Base-by-base conservation (phyloP, 2,329 filamentous ascomycete species). In the Emmonsia crescens region DNA sequence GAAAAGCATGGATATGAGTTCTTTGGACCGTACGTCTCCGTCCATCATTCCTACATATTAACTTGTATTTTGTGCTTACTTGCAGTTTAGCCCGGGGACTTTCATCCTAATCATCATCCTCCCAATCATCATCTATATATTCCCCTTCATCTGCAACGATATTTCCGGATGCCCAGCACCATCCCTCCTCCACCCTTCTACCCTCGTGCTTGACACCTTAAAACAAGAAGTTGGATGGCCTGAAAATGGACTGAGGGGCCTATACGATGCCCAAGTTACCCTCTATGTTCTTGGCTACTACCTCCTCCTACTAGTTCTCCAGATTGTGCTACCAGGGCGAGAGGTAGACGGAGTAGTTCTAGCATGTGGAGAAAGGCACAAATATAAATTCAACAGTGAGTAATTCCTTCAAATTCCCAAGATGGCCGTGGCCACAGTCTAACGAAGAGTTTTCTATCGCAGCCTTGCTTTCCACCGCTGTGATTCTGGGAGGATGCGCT, bases 71-170 rank as follows among this genome's bases (percentile, higher is more conserved):
- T 24, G 60, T 38, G 21, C 44, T 60, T 21, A 55, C 38, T 29
- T 27, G 52, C 24, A 55, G 42, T 31, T 19, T 51, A 65, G 64
- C 19, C 59, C 42, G 5, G 64, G 64, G 14, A 61, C 63, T n/a
- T 56, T 58, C 31, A 60, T 59, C 29, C 89, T 97, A 70, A 89
- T 89, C 8, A 87, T 95, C 69, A 86, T 87, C 61, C 84, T 96
- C 0, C 93, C 93, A 0, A 64, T 91, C 49, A 81, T 92, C 66
- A 83, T 91, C 68, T 96, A 94, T 76, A 73, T 86, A 68, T 87
- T 93, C 71, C 82, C 86, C 55, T 96, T 96, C 72, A 80, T 88
- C 69, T 96, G 93, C 82, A 97, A 96, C 77, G 92, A 97, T 74
- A 80, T 95, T 65, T 88, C 90, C 9, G 93, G 94, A 62, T 97